These are phyloP conservation scores for Drechslerella stenobrocha DNA, from an alignment of 2,329 filamentous ascomycete genomes.

Conservation along the genomic window DNA sequence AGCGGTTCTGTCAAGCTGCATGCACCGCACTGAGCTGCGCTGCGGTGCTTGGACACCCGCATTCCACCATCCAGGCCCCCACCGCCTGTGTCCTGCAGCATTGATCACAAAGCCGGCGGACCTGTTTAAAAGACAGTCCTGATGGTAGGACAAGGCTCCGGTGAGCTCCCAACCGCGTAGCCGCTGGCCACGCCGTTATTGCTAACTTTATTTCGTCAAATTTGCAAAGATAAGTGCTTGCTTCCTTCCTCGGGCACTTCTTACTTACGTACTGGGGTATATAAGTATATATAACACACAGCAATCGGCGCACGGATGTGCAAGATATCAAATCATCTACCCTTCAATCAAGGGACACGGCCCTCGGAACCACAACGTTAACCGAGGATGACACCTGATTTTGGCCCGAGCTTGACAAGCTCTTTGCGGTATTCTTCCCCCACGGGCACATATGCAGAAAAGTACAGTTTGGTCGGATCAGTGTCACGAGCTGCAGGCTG, in stretches of 20 bases:
- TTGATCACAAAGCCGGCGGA: neutral
- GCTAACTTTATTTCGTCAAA: neutral
- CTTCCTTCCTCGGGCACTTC: no score
- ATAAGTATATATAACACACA: no score
- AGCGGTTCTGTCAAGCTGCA: neutral
- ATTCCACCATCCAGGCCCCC: neutral
- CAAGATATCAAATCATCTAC: no score
- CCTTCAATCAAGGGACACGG: no score
- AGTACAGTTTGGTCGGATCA: constrained; percentile 3
- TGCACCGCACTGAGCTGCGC: no score
- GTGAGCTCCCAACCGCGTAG: neutral
- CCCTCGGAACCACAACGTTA: no score
- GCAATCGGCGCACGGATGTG: neutral
- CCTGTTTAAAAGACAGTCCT: neutral
- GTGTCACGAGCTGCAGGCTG: neutral
- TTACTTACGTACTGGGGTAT: no score
- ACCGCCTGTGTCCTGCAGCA: constrained; percentile 2
- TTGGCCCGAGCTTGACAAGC: no score
- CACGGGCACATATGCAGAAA: neutral
- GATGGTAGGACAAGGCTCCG: neutral
- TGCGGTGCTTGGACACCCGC: neutral
- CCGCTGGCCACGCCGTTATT: no score
- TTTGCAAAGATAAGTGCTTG: neutral
- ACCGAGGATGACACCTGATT: no score
- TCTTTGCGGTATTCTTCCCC: no score